These are phyloP conservation scores for Coffea humblotiana DNA, from an alignment of 305 asterid genomes.

Conservation along the genomic window DNA sequence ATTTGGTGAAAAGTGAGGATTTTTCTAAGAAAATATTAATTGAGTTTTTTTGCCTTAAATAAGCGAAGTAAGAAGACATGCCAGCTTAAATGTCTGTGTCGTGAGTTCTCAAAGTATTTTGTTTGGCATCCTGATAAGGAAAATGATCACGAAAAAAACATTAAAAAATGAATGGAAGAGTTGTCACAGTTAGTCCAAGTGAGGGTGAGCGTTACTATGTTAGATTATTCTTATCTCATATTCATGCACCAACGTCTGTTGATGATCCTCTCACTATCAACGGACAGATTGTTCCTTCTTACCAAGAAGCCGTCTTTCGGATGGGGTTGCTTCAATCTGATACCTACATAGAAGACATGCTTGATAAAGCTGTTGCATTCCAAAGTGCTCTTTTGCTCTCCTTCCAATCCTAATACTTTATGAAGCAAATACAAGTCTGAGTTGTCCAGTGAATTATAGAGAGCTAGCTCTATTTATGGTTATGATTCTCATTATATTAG, in stretches of 20 bases:
- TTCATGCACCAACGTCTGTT: not conserved
- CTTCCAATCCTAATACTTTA: not conserved
- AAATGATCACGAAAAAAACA: not conserved
- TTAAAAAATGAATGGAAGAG: not conserved
- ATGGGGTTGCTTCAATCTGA: not conserved
- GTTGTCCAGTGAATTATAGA: not conserved
- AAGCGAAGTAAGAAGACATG: accelerated
- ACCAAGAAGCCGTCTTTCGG: not conserved
- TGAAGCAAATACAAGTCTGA: not conserved
- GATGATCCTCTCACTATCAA: not conserved
- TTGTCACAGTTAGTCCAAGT: not conserved
- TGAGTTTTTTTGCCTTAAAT: not conserved
- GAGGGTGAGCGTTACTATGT: slow-evolving; percentile 10
- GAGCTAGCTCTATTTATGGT: too few relatives aligned
- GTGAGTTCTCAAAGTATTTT: not conserved
- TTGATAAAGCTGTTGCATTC: not conserved
- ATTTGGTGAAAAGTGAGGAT: not conserved
- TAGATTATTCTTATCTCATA: not conserved
- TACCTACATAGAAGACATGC: not conserved
- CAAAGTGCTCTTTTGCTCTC: not conserved
- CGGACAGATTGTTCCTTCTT: not conserved
- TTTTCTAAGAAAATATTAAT: not conserved
- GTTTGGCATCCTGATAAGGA: not conserved
- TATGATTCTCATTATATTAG: too few relatives aligned
- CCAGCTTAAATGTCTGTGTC: not conserved